Evolutionary conservation across 2,329 filamentous ascomycete species (phyloP).

Genomic region (Thelonectria discophora): DNA sequence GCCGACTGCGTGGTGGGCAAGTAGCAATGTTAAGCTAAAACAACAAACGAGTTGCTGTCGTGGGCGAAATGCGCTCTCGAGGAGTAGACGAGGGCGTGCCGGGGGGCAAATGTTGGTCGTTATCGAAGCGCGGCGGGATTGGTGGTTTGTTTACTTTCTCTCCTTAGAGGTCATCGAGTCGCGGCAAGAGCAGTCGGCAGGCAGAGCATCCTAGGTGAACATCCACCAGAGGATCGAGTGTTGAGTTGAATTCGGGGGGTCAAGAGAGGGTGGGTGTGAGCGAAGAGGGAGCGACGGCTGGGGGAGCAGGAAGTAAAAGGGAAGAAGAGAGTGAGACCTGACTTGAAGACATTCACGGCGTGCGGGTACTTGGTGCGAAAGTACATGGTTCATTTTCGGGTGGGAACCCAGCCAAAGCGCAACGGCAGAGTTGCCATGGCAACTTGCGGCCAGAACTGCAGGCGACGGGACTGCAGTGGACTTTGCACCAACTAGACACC

Average conservation of each 20-base stretch:
- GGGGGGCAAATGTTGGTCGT: conserved; percentile 23
- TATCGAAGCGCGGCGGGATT: conserved; percentile 27
- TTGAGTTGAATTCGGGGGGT: not conserved
- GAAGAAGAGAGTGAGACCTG: conserved; percentile 36
- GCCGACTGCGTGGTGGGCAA: conserved; percentile 12
- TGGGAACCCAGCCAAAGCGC: conserved; percentile 12
- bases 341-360: conserved; percentile 38
- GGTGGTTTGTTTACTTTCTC: conserved; percentile 42
- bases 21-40: conserved; percentile 23
- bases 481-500: too few relatives aligned
- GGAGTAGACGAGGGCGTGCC: not conserved
- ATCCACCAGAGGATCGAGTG: not conserved
- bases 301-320: conserved; percentile 7
- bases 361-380: conserved; percentile 4
- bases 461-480: too few relatives aligned
- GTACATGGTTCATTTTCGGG: conserved; percentile 1
- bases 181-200: conserved; percentile 33
- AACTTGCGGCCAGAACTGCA: conserved; percentile 32
- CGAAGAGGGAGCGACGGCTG: not conserved
- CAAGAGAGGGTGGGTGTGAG: conserved; percentile 22
- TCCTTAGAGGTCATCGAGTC: conserved; percentile 41
- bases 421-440: conserved; percentile 35
- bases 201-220: conserved; percentile 40
- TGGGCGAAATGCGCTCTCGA: not conserved
- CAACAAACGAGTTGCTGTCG: conserved; percentile 17